Percentiles rank a stretch among this genome's conserved stretches.
These are phyloP conservation scores for Gastrolobium villosum DNA, from an alignment of 306 rosid genomes.

Conservation along the genomic window DNA sequence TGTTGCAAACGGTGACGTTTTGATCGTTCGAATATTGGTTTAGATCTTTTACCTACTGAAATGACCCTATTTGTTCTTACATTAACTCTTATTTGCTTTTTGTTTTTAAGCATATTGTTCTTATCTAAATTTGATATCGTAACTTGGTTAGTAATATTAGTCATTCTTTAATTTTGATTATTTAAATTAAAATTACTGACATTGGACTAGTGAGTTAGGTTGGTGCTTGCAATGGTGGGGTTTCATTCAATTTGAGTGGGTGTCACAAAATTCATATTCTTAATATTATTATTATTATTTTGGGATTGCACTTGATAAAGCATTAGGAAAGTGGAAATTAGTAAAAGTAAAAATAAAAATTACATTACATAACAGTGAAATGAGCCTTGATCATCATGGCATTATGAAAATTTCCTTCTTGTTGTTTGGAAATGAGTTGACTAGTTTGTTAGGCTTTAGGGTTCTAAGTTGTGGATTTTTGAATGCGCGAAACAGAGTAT, in stretches of 20 bases:
- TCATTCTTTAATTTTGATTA: not conserved
- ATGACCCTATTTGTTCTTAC: not conserved
- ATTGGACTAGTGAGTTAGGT: slow-evolving; percentile 23
- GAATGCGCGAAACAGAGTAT: slow-evolving; percentile 72
- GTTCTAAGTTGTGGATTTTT: slow-evolving; percentile 47
- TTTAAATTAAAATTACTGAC: not conserved
- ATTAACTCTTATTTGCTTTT: not conserved
- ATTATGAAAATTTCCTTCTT: not conserved
- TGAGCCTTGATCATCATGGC: slow-evolving; percentile 1
- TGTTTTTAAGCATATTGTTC: not conserved
- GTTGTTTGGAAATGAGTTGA: slow-evolving; percentile 37
- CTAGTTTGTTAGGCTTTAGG: slow-evolving; percentile 36
- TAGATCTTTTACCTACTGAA: slow-evolving; percentile 2
- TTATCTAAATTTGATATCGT: not conserved
- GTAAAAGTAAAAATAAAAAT: not conserved
- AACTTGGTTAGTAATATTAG: not conserved
- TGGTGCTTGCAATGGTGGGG: not conserved
- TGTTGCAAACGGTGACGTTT: not conserved
- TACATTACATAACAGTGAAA: not conserved
- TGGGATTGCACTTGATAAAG: not conserved
- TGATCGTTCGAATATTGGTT: not conserved
- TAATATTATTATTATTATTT: not conserved
- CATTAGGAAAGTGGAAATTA: not conserved
- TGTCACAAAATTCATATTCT: not conserved
- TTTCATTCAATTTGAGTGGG: not conserved